phyloP scores from a whole-genome alignment of 1,139 yeast genomes.

The Debaryomyces nepalensis region DNA sequence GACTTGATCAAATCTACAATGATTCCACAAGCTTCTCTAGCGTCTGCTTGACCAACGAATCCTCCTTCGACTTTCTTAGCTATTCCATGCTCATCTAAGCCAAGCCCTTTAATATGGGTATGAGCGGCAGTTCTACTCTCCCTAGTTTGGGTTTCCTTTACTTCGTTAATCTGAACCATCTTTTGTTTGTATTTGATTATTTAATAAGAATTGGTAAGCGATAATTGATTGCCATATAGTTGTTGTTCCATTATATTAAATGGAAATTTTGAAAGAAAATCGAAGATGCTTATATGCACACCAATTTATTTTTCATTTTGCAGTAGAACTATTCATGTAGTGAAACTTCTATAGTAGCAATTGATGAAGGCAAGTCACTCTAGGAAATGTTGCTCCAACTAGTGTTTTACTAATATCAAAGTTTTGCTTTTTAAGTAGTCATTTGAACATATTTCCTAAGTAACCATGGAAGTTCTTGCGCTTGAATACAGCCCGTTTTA shows the following conservation, averaged over 20 bases:
- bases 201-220: neutral
- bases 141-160: conserved; percentile 61
- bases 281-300: conserved; percentile 8
- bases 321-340: neutral
- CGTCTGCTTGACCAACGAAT: conserved; percentile 91
- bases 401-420: too few species aligned
- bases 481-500: neutral
- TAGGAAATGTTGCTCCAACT: too few species aligned
- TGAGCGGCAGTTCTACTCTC: conserved; percentile 93
- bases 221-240: conserved; percentile 1
- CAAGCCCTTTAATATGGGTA: conserved; percentile 94
- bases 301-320: conserved; percentile 5
- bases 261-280: conserved; percentile 10
- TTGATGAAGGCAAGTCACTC: too few species aligned
- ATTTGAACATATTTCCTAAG: too few species aligned
- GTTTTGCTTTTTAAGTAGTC: too few species aligned
- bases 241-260: conserved; percentile 1
- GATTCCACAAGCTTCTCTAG: conserved; percentile 97
- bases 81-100: conserved; percentile 85
- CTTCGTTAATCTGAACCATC: conserved; percentile 88
- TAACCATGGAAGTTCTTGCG: too few species aligned
- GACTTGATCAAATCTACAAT: conserved; percentile 92
- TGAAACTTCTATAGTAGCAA: neutral
- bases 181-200: conserved; percentile 5
- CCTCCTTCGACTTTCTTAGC: conserved; percentile 92